Percentiles rank a stretch among this genome's conserved stretches.
phyloP scores from a whole-genome alignment of 305 asterid species.

The Fraxinus dipetala region DNA sequence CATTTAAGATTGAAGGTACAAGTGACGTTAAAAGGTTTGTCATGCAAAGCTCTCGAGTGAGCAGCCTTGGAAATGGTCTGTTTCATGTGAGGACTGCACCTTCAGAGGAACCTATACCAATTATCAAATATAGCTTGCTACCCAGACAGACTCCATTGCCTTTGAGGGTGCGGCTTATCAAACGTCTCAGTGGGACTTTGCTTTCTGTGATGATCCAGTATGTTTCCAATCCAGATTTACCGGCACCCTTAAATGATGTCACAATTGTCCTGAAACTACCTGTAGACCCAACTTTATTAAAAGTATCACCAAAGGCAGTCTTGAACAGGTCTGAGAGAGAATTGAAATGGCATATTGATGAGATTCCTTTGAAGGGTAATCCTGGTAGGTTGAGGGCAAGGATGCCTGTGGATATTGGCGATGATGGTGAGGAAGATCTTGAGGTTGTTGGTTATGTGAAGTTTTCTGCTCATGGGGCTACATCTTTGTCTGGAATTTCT shows the following conservation, averaged over 20 bases:
- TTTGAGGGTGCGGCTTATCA: slow-evolving; percentile 65
- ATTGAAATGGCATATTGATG: slow-evolving; percentile 78
- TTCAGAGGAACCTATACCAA: slow-evolving; percentile 63
- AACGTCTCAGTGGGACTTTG: slow-evolving; percentile 76
- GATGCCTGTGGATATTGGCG: slow-evolving; percentile 70
- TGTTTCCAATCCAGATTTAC: slow-evolving; percentile 64
- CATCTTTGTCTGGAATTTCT: slow-evolving; percentile 73
- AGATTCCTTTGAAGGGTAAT: slow-evolving; percentile 63
- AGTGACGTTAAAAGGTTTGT: slow-evolving; percentile 70
- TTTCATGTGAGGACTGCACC: slow-evolving; percentile 77
- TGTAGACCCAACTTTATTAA: slow-evolving; percentile 67
- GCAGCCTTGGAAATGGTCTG: slow-evolving; percentile 72
- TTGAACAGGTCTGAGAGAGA: slow-evolving; percentile 80
- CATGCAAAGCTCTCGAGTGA: slow-evolving; percentile 60
- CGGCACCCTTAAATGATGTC: slow-evolving; percentile 64
- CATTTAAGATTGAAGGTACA: slow-evolving; percentile 70
- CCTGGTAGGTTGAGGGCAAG: slow-evolving; percentile 80
- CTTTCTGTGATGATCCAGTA: slow-evolving; percentile 84
- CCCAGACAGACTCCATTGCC: slow-evolving; percentile 79
- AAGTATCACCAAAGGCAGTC: slow-evolving; percentile 82
- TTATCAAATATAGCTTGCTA: slow-evolving; percentile 63
- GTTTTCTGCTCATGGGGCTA: slow-evolving; percentile 56
- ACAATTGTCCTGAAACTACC: slow-evolving; percentile 73
- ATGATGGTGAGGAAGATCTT: slow-evolving; percentile 69
- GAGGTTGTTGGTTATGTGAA: slow-evolving; percentile 64